Conservation (phyloP, 805 yeast species). For the Spathaspora sp. region DNA sequence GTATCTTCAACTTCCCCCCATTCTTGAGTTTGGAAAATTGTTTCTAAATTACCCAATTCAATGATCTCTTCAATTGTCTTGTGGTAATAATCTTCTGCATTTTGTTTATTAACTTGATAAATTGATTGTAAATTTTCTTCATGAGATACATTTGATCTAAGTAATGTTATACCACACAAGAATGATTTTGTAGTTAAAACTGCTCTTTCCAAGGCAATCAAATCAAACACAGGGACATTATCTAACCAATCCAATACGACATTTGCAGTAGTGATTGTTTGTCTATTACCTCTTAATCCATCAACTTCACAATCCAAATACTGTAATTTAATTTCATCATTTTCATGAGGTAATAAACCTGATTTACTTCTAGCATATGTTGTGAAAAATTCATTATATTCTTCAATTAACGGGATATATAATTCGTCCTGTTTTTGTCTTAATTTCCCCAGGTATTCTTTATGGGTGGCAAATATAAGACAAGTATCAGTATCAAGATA, state of each 20-base stretch:
- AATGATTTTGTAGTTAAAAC: slow-evolving; percentile 83
- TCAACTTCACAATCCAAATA: slow-evolving; percentile 76
- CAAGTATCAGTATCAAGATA: slow-evolving; percentile 94
- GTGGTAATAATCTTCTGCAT: slow-evolving; percentile 28
- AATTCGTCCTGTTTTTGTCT: slow-evolving; percentile 75
- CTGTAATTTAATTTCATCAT: slow-evolving; percentile 39
- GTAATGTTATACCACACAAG: slow-evolving; percentile 69
- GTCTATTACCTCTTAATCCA: slow-evolving; percentile 80
- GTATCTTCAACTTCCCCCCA: slow-evolving; percentile 99
- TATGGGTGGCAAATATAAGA: slow-evolving; percentile 74
- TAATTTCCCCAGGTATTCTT: slow-evolving; percentile 80
- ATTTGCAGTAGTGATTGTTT: slow-evolving; percentile 52
- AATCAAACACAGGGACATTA: slow-evolving; percentile 64
- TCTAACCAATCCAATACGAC: slow-evolving; percentile 66
- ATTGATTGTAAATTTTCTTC: slow-evolving; percentile 13
- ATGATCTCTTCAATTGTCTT: slow-evolving; percentile 67
- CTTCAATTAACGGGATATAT: slow-evolving; percentile 70
- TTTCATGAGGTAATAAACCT: slow-evolving; percentile 18
- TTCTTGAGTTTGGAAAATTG: slow-evolving; percentile 74
- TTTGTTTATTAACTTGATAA: slow-evolving; percentile 33
- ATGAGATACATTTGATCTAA: slow-evolving; percentile 44
- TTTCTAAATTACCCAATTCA: slow-evolving; percentile 75
- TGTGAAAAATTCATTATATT: slow-evolving; percentile 60
- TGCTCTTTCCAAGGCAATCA: slow-evolving; percentile 89
- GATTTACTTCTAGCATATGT: slow-evolving; percentile 27